Evolutionary conservation across 2,329 filamentous ascomycete genomes (phyloP).

Genomic region (Colletotrichum simmondsii): DNA sequence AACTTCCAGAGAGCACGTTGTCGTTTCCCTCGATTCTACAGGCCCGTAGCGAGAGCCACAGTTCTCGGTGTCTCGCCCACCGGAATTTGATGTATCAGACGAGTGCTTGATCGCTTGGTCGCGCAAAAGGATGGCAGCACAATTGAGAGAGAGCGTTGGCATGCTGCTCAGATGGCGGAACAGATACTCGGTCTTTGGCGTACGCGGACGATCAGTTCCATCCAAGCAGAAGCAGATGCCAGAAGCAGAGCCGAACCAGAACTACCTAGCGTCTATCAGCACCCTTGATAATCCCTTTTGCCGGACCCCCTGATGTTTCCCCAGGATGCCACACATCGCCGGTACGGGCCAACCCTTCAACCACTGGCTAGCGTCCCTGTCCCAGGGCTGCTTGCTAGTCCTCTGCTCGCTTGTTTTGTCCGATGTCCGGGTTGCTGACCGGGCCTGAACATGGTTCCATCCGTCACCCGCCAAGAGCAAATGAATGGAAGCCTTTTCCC

Average conservation of each 20-base stretch:
- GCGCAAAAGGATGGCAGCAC: background rate
- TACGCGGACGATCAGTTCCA: background rate
- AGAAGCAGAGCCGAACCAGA: background rate
- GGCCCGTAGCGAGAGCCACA: slow-evolving; percentile 18
- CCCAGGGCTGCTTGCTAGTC: background rate
- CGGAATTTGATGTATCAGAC: slow-evolving; percentile 29
- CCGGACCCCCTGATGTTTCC: slow-evolving; percentile 18
- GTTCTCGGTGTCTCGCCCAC: slow-evolving; percentile 16
- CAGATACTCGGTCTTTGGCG: background rate
- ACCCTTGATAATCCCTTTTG: slow-evolving; percentile 8
- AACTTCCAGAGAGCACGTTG: slow-evolving; percentile 26
- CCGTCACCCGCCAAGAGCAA: slow-evolving; percentile 2
- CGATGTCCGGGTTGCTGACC: background rate
- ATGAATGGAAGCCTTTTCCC: background rate
- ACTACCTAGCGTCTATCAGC: background rate
- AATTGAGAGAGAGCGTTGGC: background rate
- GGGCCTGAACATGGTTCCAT: slow-evolving; percentile 6
- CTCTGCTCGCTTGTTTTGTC: slow-evolving; percentile 1
- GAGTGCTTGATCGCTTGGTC: background rate
- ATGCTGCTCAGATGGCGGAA: slow-evolving; percentile 1
- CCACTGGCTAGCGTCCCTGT: slow-evolving; percentile 21
- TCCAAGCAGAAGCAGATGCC: background rate
- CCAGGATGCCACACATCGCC: slow-evolving; percentile 19
- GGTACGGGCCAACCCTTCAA: slow-evolving; percentile 22
- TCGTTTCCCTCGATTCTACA: slow-evolving; percentile 13